These are phyloP conservation scores for Binderoboletus segoi DNA, from an alignment of 1,284 basidiomycete genomes.

Conservation along the genomic window DNA sequence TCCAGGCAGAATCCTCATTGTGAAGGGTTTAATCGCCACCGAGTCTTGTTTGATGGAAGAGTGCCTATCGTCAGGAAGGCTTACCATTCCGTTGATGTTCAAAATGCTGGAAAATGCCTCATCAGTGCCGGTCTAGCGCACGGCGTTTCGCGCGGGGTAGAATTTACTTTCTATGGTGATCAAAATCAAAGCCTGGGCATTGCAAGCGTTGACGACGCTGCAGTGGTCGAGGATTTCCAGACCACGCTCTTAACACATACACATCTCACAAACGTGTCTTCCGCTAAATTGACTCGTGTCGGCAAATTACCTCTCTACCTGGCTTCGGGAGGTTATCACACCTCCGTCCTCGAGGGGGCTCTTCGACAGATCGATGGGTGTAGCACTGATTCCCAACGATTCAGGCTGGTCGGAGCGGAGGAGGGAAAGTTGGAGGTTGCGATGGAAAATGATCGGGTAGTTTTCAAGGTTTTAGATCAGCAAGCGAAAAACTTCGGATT, in stretches of 20 bases:
- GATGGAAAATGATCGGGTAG: background rate
- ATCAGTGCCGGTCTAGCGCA: background rate
- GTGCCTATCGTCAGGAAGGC: background rate
- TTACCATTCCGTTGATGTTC: background rate
- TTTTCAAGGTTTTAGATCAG: background rate
- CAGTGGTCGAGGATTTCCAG: background rate
- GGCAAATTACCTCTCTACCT: background rate
- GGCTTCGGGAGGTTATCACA: too few relatives aligned
- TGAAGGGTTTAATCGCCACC: slow-evolving; percentile 13
- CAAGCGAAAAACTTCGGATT: background rate
- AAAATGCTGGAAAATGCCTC: too few relatives aligned
- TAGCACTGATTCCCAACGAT: background rate
- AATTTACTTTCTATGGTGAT: background rate
- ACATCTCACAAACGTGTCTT: too few relatives aligned
- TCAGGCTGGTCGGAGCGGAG: background rate
- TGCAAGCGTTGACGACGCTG: background rate
- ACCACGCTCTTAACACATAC: background rate
- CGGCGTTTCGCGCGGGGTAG: background rate
- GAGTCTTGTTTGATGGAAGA: slow-evolving; percentile 16
- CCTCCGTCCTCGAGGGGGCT: background rate
- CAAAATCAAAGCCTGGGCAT: background rate
- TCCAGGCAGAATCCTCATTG: slow-evolving; percentile 21
- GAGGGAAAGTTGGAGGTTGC: background rate
- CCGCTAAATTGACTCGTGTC: background rate
- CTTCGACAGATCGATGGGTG: background rate